phyloP scores from a whole-genome alignment of 148 eudicot species.

The Spergularia bocconei region DNA sequence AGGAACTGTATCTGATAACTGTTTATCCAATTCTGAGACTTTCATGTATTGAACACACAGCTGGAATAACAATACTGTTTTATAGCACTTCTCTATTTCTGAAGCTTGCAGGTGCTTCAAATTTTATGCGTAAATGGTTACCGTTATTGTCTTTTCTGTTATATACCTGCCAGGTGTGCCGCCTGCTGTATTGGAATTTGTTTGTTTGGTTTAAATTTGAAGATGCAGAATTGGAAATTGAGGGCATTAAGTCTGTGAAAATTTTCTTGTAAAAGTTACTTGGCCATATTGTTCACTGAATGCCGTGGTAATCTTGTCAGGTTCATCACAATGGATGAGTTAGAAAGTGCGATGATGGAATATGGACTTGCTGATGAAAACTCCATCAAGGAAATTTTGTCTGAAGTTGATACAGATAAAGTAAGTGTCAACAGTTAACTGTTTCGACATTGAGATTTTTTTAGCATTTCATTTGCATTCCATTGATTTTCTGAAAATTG shows the following conservation, averaged over 20 bases:
- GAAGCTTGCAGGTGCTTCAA: background rate
- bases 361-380: slow-evolving; percentile 70
- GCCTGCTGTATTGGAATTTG: background rate
- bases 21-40: background rate
- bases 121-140: background rate
- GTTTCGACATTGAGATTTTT: background rate
- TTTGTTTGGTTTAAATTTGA: background rate
- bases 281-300: slow-evolving; percentile 2
- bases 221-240: background rate
- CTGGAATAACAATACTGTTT: too few relatives aligned
- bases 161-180: background rate
- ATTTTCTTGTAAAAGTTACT: background rate
- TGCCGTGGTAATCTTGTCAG: slow-evolving; percentile 31
- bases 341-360: slow-evolving; percentile 79
- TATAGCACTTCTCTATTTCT: background rate
- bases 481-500: background rate
- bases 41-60: background rate
- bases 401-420: slow-evolving; percentile 87
- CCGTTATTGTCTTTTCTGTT: background rate
- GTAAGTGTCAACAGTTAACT: slow-evolving; percentile 36
- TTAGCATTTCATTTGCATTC: background rate
- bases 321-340: slow-evolving; percentile 74
- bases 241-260: background rate
- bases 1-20: background rate
- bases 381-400: slow-evolving; percentile 70